phyloP scores from a whole-genome alignment of 257 asterid species.

The Fraxinus pennsylvanica region DNA sequence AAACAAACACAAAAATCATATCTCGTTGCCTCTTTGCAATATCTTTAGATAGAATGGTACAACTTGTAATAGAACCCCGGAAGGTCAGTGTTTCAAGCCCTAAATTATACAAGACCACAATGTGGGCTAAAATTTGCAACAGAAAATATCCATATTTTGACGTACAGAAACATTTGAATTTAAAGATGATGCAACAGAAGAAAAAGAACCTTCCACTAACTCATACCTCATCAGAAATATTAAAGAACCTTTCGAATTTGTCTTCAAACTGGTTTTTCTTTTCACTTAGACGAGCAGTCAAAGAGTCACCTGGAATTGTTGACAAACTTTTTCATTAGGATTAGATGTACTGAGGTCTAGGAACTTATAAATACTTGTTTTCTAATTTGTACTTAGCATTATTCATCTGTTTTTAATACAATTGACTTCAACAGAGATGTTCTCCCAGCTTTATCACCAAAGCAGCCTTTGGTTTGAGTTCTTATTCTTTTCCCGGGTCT shows the following conservation, averaged over 20 bases:
- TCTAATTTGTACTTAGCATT: not conserved
- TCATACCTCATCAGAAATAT: conserved; percentile 68
- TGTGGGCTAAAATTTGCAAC: not conserved
- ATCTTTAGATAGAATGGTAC: conserved; percentile 1
- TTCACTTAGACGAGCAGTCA: conserved; percentile 64
- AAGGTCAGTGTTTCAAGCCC: not conserved
- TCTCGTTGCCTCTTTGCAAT: conserved; percentile 3
- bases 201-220: conserved; percentile 18
- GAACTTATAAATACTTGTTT: not conserved
- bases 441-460: not conserved
- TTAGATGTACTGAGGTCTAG: not conserved
- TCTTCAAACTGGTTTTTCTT: conserved; percentile 73
- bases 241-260: conserved; percentile 62
- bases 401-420: not conserved
- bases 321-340: conserved; percentile 14
- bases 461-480: not conserved
- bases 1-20: conserved; percentile 18
- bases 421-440: not conserved
- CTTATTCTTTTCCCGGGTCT: not conserved
- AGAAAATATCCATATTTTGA: conserved; percentile 17
- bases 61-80: not conserved
- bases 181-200: conserved; percentile 10
- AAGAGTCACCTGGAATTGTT: conserved; percentile 56
- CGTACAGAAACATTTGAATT: conserved; percentile 12
- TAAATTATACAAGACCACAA: no score